Percentiles rank a stretch among this genome's conserved stretches.
Conservation (phyloP, 2,329 filamentous ascomycete genomes). For the Paraconiothyrium sp. region DNA sequence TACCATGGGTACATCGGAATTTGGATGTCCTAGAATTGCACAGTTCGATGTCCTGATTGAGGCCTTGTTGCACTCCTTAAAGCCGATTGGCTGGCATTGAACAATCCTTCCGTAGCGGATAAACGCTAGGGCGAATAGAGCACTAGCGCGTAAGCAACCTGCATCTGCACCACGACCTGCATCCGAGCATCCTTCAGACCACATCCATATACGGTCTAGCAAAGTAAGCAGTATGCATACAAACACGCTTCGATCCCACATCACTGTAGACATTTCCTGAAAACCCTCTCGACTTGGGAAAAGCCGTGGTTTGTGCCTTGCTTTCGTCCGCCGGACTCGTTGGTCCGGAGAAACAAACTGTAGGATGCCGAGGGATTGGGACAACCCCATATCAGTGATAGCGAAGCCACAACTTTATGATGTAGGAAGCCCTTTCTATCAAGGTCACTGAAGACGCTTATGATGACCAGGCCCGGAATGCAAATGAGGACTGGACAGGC, state of each 20-base stretch:
- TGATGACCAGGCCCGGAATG: conserved; percentile 1
- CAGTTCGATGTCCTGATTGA: neutral
- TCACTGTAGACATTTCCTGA: too few relatives aligned
- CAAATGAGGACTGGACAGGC: conserved; percentile 24
- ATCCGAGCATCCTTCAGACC: neutral
- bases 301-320: neutral
- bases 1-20: neutral
- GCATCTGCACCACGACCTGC: conserved; percentile 5
- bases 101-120: neutral
- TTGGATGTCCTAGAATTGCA: conserved; percentile 1
- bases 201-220: neutral
- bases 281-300: too few relatives aligned
- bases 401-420: conserved; percentile 11
- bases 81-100: neutral
- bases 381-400: neutral
- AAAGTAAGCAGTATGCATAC: conserved; percentile 18
- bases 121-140: neutral
- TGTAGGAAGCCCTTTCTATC: neutral
- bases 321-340: neutral
- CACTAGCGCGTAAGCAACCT: conserved; percentile 17
- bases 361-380: neutral
- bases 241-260: neutral
- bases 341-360: neutral
- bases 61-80: neutral
- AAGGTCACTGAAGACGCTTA: neutral